Conservation (phyloP, 495 filamentous ascomycete genomes). For the Rusavskia elegans region DNA sequence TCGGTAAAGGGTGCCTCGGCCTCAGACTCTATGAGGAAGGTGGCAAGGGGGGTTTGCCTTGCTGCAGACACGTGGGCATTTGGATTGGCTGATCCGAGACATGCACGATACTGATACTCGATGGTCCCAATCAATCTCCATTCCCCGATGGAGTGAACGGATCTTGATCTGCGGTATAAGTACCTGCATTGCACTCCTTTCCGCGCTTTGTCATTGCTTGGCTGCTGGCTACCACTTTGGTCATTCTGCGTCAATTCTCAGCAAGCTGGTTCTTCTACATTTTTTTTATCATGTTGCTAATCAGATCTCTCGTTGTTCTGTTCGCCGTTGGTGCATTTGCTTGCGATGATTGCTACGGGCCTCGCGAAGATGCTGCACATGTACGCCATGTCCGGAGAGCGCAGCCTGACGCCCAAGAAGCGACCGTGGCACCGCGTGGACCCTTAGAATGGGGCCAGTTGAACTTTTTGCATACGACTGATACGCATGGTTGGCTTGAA, state of each 20-base stretch:
- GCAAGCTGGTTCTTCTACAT: neutral
- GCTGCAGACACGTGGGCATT: neutral
- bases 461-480: conserved; percentile 31
- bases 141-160: neutral
- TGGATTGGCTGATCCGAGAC: neutral
- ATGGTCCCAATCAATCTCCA: neutral
- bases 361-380: neutral
- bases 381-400: conserved; percentile 6
- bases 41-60: neutral
- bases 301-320: neutral
- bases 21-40: neutral
- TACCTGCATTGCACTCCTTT: no score
- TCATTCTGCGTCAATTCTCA: no score
- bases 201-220: neutral
- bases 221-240: neutral
- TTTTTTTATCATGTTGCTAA: neutral
- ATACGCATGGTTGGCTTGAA: conserved; percentile 32
- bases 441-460: conserved; percentile 30
- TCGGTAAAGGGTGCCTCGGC: neutral
- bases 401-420: conserved; percentile 25
- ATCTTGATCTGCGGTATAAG: no score
- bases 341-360: conserved; percentile 4
- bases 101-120: neutral
- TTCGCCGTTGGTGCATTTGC: neutral
- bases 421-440: conserved; percentile 19